phyloP scores from a whole-genome alignment of 768 basidiomycete species.

The Lactarius akahatsu region DNA sequence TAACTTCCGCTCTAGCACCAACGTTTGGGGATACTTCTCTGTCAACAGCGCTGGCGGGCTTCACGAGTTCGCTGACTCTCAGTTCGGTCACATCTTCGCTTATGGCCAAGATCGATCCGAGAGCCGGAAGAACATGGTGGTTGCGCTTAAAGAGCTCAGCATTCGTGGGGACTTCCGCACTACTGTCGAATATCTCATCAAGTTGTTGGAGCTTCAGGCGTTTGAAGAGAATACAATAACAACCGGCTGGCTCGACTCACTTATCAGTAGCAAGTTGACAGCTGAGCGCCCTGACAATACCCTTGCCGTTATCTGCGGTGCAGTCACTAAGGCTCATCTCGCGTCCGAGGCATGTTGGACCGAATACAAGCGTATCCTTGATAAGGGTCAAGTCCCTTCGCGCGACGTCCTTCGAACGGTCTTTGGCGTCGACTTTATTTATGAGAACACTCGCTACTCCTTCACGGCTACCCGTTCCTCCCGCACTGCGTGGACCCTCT shows the following conservation, averaged over 20 bases:
- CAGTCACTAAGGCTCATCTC: constrained; percentile 92
- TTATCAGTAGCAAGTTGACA: constrained; percentile 96
- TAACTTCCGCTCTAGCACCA: constrained; percentile 98
- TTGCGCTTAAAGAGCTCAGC: constrained; percentile 95
- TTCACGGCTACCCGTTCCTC: constrained; percentile 95
- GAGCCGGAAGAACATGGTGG: constrained; percentile 98
- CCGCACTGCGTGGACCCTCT: constrained; percentile 86
- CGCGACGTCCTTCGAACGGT: constrained; percentile 95
- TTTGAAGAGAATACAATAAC: constrained; percentile 98
- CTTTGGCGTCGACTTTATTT: constrained; percentile 96
- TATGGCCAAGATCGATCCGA: constrained; percentile 96
- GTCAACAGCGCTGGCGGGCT: constrained; percentile 93
- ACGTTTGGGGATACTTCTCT: constrained; percentile 99
- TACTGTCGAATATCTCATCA: constrained; percentile 99
- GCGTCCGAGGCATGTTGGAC: constrained; percentile 85
- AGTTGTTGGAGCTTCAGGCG: constrained; percentile 90
- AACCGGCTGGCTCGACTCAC: constrained; percentile 96
- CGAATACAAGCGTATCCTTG: constrained; percentile 92
- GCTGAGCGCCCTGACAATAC: constrained; percentile 93
- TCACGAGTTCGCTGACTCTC: constrained; percentile 98
- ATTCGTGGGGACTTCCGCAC: constrained; percentile 99
- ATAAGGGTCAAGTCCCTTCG: constrained; percentile 97
- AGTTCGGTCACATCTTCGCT: constrained; percentile 99
- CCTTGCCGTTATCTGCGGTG: constrained; percentile 93
- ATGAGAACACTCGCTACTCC: constrained; percentile 91